Conservation (phyloP, 768 basidiomycete species). For the Suillus ampliporus region DNA sequence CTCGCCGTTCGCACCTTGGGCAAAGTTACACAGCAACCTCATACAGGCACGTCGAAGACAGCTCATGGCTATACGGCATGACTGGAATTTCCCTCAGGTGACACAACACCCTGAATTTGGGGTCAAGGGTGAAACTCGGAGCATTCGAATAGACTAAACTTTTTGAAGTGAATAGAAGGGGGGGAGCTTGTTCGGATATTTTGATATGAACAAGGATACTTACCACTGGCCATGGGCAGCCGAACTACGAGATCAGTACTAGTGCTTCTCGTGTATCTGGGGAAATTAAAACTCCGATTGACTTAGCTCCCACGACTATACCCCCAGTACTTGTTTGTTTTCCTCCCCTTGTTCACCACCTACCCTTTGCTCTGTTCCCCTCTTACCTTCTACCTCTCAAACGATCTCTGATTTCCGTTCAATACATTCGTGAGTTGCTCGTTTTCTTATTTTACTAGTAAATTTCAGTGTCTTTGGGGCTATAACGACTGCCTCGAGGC, state of each 20-base stretch:
- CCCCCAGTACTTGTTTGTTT: conserved; percentile 45
- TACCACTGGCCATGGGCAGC: background rate
- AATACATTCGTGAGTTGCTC: conserved; percentile 33
- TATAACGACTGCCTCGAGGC: conserved; percentile 32
- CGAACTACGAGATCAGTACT: background rate
- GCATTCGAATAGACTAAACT: no score
- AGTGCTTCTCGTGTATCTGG: conserved; percentile 25
- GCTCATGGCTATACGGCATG: no score
- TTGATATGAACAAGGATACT: no score
- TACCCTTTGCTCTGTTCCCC: conserved; percentile 31
- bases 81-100: no score
- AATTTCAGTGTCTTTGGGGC: conserved; percentile 18
- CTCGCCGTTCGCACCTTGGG: no score
- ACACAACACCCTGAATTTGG: no score
- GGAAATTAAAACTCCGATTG: conserved; percentile 54
- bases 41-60: no score
- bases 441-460: background rate
- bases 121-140: no score
- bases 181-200: no score
- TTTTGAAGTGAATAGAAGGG: no score
- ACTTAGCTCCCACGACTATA: conserved; percentile 45
- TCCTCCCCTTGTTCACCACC: conserved; percentile 41
- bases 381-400: conserved; percentile 29
- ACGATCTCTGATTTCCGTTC: conserved; percentile 15
- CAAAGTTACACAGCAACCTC: no score